Percentiles rank a stretch among this genome's conserved stretches.
These are phyloP conservation scores for Zychaea mexicana DNA, from an alignment of 371 early-diverging fungal species.

Conservation along the genomic window DNA sequence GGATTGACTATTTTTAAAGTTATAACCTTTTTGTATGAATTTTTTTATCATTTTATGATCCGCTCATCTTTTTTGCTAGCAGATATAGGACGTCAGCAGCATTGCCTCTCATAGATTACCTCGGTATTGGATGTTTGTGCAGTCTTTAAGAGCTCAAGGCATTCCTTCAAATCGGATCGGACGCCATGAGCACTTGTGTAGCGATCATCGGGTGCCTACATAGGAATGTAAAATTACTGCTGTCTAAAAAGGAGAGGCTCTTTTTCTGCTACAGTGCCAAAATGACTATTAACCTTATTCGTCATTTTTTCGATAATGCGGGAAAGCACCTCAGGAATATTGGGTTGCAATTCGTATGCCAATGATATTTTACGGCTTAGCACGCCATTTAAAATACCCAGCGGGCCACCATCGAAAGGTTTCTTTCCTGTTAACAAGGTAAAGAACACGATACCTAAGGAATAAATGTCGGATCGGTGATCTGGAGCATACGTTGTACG, in stretches of 20 bases:
- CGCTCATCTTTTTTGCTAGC: too few species aligned
- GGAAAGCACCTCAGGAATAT: conserved; percentile 50
- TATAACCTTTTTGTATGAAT: background rate
- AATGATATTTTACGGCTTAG: conserved; percentile 48
- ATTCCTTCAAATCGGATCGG: conserved; percentile 54
- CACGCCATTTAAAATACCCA: conserved; percentile 57
- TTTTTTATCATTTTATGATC: background rate
- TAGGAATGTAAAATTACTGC: background rate
- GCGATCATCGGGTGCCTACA: conserved; percentile 57
- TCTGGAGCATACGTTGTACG: conserved; percentile 59
- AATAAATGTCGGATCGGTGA: conserved; percentile 60
- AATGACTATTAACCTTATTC: conserved; percentile 40
- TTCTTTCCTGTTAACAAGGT: conserved; percentile 50
- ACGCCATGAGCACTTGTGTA: conserved; percentile 60
- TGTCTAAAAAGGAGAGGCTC: background rate
- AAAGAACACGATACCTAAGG: conserved; percentile 55
- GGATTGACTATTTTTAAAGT: conserved; percentile 21
- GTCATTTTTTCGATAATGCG: conserved; percentile 60
- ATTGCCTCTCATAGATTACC: conserved; percentile 12
- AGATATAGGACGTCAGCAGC: background rate
- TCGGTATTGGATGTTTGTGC: conserved; percentile 27
- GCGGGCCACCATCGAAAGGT: conserved; percentile 57
- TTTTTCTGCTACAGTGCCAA: background rate
- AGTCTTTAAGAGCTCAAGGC: conserved; percentile 35
- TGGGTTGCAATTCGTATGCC: conserved; percentile 47